phyloP scores from a whole-genome alignment of 192 early-diverging fungal species.

The Endogone sp. region DNA sequence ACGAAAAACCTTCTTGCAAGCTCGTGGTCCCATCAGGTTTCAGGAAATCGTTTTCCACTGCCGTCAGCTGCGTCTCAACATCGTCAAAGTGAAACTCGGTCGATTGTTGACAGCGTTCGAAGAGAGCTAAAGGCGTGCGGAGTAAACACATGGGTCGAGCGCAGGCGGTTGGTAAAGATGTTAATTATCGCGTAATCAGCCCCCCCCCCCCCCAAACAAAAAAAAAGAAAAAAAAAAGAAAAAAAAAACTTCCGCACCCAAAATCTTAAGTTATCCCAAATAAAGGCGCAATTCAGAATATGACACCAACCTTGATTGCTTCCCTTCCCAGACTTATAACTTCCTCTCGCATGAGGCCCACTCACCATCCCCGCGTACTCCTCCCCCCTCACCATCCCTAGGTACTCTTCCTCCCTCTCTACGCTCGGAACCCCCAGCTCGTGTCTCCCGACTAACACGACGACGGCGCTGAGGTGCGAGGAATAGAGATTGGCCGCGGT shows the following conservation, averaged over 20 bases:
- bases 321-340: constrained; percentile 26
- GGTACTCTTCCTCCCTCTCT: neutral
- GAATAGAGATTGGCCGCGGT: constrained; percentile 63
- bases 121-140: constrained; percentile 41
- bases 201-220: no score
- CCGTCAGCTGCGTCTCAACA: constrained; percentile 58
- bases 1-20: constrained; percentile 48
- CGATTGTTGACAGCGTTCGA: constrained; percentile 56
- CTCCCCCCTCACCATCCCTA: neutral
- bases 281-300: no score
- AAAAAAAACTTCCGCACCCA: neutral
- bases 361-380: neutral
- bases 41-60: constrained; percentile 47
- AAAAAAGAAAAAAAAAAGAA: neutral
- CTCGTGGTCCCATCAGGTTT: neutral
- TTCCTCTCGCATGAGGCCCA: constrained; percentile 14
- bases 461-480: constrained; percentile 52
- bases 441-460: constrained; percentile 35
- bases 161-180: no score
- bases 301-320: constrained; percentile 22
- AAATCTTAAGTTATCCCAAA: no score
- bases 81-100: constrained; percentile 77
- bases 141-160: neutral
- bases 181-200: no score
- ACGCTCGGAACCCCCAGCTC: constrained; percentile 10